Percentiles rank a stretch among this genome's conserved stretches.
phyloP scores from a whole-genome alignment of 2,329 filamentous ascomycete genomes.

The Fonsecaea nubica region DNA sequence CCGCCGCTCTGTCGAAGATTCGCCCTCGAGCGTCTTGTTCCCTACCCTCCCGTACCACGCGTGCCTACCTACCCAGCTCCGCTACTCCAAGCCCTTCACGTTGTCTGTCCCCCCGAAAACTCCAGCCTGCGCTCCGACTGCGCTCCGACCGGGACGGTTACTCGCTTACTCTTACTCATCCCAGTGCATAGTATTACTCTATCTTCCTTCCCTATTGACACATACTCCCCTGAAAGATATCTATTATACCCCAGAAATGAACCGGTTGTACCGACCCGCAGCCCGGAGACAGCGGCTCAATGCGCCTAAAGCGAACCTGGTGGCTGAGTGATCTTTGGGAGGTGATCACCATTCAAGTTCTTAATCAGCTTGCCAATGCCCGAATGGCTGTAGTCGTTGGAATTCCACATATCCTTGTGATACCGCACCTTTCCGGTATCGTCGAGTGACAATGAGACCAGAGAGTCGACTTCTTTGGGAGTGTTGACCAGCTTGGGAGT shows the following conservation, averaged over 20 bases:
- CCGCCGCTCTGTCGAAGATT: not conserved
- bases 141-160: not conserved
- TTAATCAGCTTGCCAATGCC: conserved; percentile 57
- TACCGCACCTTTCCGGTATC: conserved; percentile 53
- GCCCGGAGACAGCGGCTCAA: not conserved
- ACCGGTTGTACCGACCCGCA: not conserved
- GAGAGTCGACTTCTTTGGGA: conserved; percentile 49
- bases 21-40: not conserved
- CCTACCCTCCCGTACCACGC: not conserved
- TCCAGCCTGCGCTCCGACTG: not conserved
- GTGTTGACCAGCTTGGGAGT: conserved; percentile 50
- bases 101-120: not conserved
- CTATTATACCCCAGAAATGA: not conserved
- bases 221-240: not conserved
- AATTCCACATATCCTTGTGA: conserved; percentile 60
- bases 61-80: not conserved
- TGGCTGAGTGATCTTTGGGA: conserved; percentile 53
- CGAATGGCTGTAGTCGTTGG: conserved; percentile 57
- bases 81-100: not conserved
- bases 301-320: conserved; percentile 39
- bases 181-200: not conserved
- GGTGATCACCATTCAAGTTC: conserved; percentile 57
- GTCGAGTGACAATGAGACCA: conserved; percentile 51
- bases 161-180: conserved; percentile 13
- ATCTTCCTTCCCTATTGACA: not conserved